Evolutionary conservation across 768 basidiomycete genomes (phyloP), one percentile per base, ranked within the genome.

Genomic region (Mrakia blollopis): DNA sequence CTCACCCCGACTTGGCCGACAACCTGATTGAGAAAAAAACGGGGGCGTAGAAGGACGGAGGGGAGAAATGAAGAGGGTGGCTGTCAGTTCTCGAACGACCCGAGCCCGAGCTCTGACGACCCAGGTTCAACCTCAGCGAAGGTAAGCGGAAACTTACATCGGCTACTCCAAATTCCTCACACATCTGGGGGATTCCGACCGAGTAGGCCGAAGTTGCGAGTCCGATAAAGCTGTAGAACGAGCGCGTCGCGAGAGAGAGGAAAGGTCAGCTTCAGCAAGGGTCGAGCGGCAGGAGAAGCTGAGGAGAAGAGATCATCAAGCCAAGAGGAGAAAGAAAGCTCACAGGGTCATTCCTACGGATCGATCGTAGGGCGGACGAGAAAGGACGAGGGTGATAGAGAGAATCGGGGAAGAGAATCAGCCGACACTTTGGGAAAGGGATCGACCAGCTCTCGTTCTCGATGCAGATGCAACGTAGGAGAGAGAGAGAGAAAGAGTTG

Each of bases 201-300:
- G 68, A 76, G 70, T 61, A 76, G n/a, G 75, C 75, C 2, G 75
- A 76, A 3, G 76, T 72, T 0, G 76, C 76, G 3, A 77, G 54
- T 25, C 76, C 76, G 10, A 67, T 65, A 23, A 74, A 39, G 0
- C 44, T 35, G 11, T 11, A 3, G 16, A 47, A 28, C 37, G 41
- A 14, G 13, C 68, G 39, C n/a, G 72, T 60, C 32, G 25, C 37
- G 32, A 23, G n/a, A 72, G 21, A n/a, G 16, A 25, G n/a, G 16
- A 21, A 11, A 50, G 44, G 21, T 52, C 25, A 25, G 25, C 28
- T 8, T 28, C 13, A 18, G 69, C 28, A 32, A 71, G 69, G 18
- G n/a, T 11, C 2, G 25, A 47, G 32, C 21, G 6, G n/a, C 1
- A 23, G 23, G 18, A 3, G 47, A n/a, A 25, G 11, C 8, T n/a